Base-by-base conservation (phyloP, 2,329 filamentous ascomycete genomes). In the Aspergillus piperis region DNA sequence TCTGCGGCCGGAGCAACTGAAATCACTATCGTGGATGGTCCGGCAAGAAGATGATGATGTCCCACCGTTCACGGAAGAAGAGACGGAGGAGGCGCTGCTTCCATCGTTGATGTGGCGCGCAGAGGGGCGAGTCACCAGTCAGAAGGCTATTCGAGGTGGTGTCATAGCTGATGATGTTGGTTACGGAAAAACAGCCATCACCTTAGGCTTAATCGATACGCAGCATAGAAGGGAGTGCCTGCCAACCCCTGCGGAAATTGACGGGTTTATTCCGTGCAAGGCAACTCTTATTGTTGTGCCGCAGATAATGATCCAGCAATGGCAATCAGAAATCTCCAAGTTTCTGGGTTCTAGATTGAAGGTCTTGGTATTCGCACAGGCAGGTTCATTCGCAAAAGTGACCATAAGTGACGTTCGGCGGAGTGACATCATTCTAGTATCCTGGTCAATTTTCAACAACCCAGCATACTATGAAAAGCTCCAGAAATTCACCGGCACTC, bases 121-220 rank as follows among this genome's bases (percentile, higher is more conserved):
- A 2, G 86, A 88, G 69, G 85, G n/a, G 66, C 79, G 60, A 70
- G 77, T 38, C 23, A 71, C n/a, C 52, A 77, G 55, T 38, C 61
- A 32, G 62, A 71, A 68, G 38, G 57, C 62, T 10, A 63, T 87
- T 42, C 81, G 80, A 17, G 87, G 88, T 11, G 88, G 87, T 5
- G 79, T 90, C 17, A 77, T 89, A 36, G 86, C 86, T 2, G 86
- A 89, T 66, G 80, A 85, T 48, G 86, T 88, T 36, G 87, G 85
- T 0, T 90, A 87, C 67, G 88, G 88, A 0, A 90, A 90, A 67
- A 90, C 88, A 0, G 82, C 86, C 1, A 82, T 84, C 0, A 82
- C 81, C 2, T 77, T 90, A 11, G 86, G 80, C 0, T 71, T 89
- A 8, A 81, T 88, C 30, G 77, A 84, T 38, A 71, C 75, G 3